Evolutionary conservation across 192 early-diverging fungal species (phyloP), one percentile per base, ranked within the genome.

Genomic region (Coemansia sp.): DNA sequence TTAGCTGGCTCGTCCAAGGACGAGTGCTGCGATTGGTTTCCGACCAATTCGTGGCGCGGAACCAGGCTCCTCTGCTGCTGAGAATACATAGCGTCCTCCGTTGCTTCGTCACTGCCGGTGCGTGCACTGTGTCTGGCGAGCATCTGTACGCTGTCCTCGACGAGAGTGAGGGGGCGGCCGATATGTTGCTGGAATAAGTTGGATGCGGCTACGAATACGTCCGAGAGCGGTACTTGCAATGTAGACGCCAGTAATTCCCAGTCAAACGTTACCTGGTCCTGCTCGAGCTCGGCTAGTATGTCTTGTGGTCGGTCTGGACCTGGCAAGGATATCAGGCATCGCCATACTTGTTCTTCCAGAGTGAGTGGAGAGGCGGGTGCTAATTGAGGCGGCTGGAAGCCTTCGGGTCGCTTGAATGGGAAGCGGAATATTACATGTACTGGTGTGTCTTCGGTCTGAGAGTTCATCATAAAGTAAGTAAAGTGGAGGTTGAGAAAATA

Each of bases 221-320:
- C 45, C 2, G 13, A 18, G 27, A 82, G 41, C 13, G 79, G 62
- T 2, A 76, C 74, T 1, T 68, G 34, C 7, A 82, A 59, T 0
- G 68, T 74, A 0, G 38, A 22, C 0, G 79, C 79, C 40, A 82
- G 45, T 11, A 76, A 68, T 30, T 76, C 79, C 79, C 79, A 82
- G 62, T 82, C 79, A 70, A 82, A 82, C 11, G 79, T 82, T 49
- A 82, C 79, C 29, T 82, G 65, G 71, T 82, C 79, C 3, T 76
- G 66, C 65, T 82, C 79, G 5, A 82, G 65, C 66, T 82, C 79
- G 0, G 74, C 79, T 32, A 82, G 30, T 60, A 82, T 76, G 53
- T 74, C 79, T 2, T 63, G 35, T 8, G 79, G 79, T 10, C 24
- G 32, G 71, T 69, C 74, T 6, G 67, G 71, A 1, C 79, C 74